A percentile compares a stretch with the other conserved stretches of the same genome.
Evolutionary conservation across 805 yeast genomes (phyloP).

Genomic region (Kodamaea fukazawae): DNA sequence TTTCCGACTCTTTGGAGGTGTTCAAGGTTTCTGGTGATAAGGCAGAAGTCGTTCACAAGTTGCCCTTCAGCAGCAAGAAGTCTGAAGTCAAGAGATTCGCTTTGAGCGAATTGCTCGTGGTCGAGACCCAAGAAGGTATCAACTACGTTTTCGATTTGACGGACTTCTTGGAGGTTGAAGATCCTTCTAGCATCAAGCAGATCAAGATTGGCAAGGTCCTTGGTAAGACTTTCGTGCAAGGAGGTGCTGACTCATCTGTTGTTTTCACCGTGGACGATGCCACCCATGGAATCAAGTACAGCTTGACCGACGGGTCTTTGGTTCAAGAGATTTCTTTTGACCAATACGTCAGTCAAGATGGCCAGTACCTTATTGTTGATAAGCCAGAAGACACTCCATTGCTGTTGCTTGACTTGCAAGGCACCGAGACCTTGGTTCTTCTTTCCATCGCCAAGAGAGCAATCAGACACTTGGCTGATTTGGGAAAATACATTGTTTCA

Average conservation of each 20-base stretch:
- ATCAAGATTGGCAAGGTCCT: slow-evolving; percentile 7
- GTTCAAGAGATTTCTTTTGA: background rate
- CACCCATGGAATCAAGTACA: slow-evolving; percentile 8
- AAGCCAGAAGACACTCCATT: slow-evolving; percentile 27
- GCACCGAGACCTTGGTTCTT: slow-evolving; percentile 13
- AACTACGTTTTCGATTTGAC: slow-evolving; percentile 20
- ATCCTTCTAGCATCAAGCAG: slow-evolving; percentile 16
- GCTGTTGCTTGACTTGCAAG: slow-evolving; percentile 31
- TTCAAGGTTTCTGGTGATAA: slow-evolving; percentile 6
- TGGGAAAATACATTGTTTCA: slow-evolving; percentile 27
- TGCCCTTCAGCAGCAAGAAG: background rate
- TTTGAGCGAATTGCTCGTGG: slow-evolving; percentile 12
- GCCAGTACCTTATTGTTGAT: slow-evolving; percentile 25
- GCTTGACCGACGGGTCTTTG: slow-evolving; percentile 12
- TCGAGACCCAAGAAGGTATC: slow-evolving; percentile 1
- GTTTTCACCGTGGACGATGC: slow-evolving; percentile 10
- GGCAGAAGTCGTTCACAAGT: background rate
- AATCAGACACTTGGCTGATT: slow-evolving; percentile 31
- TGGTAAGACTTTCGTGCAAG: slow-evolving; percentile 5
- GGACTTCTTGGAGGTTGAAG: slow-evolving; percentile 18
- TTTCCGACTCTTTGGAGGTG: slow-evolving; percentile 4
- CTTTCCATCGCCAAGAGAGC: slow-evolving; percentile 17
- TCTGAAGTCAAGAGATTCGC: slow-evolving; percentile 5
- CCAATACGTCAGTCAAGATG: slow-evolving; percentile 5
- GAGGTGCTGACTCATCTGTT: slow-evolving; percentile 7